phyloP scores from a whole-genome alignment of 2,329 filamentous ascomycete species.

The Helotiales sp. region DNA sequence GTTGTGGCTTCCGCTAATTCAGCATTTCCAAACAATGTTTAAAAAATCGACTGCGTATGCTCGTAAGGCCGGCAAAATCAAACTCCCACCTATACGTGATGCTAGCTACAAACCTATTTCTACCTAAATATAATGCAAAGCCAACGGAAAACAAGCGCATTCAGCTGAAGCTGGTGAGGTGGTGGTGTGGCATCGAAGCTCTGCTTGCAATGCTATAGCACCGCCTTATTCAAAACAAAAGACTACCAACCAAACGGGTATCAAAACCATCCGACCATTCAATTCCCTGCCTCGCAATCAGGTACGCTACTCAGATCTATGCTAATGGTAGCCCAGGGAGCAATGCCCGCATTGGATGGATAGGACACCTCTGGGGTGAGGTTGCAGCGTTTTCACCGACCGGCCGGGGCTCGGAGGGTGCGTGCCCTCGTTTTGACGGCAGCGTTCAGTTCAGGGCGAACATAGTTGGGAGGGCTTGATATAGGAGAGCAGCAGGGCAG shows the following conservation, averaged over 20 bases:
- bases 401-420: background rate
- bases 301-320: background rate
- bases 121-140: too few relatives aligned
- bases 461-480: too few relatives aligned
- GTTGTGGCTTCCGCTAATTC: too few relatives aligned
- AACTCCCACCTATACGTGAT: too few relatives aligned
- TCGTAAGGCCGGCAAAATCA: too few relatives aligned
- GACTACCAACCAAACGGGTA: background rate
- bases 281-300: background rate
- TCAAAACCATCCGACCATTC: background rate
- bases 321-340: background rate
- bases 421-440: too few relatives aligned
- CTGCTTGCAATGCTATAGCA: background rate
- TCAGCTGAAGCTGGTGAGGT: background rate
- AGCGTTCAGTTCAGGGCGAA: too few relatives aligned
- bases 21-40: too few relatives aligned
- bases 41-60: too few relatives aligned
- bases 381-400: background rate
- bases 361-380: background rate
- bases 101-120: too few relatives aligned
- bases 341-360: background rate
- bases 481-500: too few relatives aligned
- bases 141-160: too few relatives aligned
- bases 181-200: background rate
- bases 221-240: background rate